Evolutionary conservation across 2,329 filamentous ascomycete species (phyloP).

Genomic region (Venturia effusa): DNA sequence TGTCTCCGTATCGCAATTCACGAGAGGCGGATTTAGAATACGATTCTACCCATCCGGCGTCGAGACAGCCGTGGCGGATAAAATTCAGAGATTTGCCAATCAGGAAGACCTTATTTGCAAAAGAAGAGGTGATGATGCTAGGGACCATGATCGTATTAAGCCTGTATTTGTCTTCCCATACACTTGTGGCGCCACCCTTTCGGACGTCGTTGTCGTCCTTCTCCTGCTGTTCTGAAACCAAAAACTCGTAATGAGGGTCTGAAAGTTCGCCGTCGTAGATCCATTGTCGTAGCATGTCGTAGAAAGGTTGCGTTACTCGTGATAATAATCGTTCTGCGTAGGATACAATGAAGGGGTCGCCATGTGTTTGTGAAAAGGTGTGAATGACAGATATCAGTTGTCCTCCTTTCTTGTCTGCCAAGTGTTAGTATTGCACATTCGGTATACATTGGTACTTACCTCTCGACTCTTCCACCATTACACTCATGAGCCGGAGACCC

Average conservation of each 20-base stretch:
- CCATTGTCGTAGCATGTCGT: slow-evolving; percentile 91
- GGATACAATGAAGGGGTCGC: slow-evolving; percentile 84
- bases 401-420: slow-evolving; percentile 60
- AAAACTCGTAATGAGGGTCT: slow-evolving; percentile 94
- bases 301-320: slow-evolving; percentile 88
- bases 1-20: slow-evolving; percentile 86
- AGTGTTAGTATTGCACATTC: slow-evolving; percentile 8
- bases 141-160: slow-evolving; percentile 78
- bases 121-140: slow-evolving; percentile 84
- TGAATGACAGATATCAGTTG: slow-evolving; percentile 92
- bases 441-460: slow-evolving; percentile 33
- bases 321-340: slow-evolving; percentile 84
- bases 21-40: slow-evolving; percentile 92
- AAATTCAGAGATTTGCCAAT: slow-evolving; percentile 98
- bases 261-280: slow-evolving; percentile 96
- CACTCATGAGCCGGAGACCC: slow-evolving; percentile 82
- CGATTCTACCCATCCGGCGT: slow-evolving; percentile 87
- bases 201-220: slow-evolving; percentile 26
- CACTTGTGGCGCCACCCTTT: slow-evolving; percentile 61
- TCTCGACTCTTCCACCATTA: slow-evolving; percentile 86
- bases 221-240: slow-evolving; percentile 72
- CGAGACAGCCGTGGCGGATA: slow-evolving; percentile 88
- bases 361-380: slow-evolving; percentile 83
- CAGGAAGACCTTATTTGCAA: slow-evolving; percentile 91
- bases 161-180: slow-evolving; percentile 97